Base-by-base conservation (phyloP, 169 alveolate species). In the Eimeria nieschulzi region DNA sequence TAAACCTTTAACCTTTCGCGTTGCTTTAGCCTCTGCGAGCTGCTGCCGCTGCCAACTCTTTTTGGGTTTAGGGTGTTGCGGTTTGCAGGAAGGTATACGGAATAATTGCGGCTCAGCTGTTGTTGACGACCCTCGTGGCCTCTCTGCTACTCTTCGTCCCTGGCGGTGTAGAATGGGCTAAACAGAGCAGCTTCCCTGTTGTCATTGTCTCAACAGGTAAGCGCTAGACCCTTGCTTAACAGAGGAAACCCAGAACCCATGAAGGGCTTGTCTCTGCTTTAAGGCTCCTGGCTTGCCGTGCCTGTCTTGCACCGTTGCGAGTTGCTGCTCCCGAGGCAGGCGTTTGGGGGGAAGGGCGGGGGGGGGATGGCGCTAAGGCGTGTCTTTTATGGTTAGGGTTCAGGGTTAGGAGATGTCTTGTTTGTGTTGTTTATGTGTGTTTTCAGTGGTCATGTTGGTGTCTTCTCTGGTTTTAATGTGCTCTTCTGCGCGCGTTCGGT, bases 11-110 rank as follows among this genome's bases (percentile, higher is more conserved):
- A 59, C 6, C 6, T 17, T 59, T 13, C 46, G 66, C 66, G n/a
- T 10, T 10, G 21, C 10, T 59, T 1, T 17, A 13, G 66, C 66
- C n/a, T 10, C 66, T 59, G 66, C 66, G 66, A 17, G 21, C n/a
- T 17, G 66, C n/a, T 59, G 66, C 66, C n/a, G 6, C 66, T 59
- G 66, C n/a, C 5, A 0, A 59, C 13, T 17, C n/a, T 59, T 70
- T 70, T 70, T 9, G 78, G 78, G 78, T 70, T 70, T 70, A 23
- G 78, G 78, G 78, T 70, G 19, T 87, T 17, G 19, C 33, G 5
- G 8, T 6, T 19, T 25, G 17, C 92, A 87, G 92, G 70, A 87
- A 87, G 68, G 92, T 87, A n/a, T 87, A 87, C n/a, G 86, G 86
- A 15, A 87, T 87, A 53, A 33, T 87, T 17, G 76, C 87, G 8